A percentile compares a stretch with the other conserved stretches of the same genome.
phyloP scores from a whole-genome alignment of 1,139 yeast species.

The Wickerhamomyces sp. region DNA sequence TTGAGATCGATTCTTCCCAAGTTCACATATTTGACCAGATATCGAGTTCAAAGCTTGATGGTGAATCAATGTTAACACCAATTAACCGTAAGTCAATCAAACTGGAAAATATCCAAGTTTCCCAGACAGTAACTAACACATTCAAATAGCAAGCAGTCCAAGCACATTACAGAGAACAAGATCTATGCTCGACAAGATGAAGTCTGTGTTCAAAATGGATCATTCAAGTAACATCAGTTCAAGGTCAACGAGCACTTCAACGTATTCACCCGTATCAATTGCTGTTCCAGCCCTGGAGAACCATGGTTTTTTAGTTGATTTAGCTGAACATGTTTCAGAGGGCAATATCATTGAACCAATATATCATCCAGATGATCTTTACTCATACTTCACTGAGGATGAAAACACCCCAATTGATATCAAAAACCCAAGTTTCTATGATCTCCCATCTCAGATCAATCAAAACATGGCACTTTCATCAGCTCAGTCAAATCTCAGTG shows the following conservation, averaged over 20 bases:
- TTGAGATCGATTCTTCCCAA: constrained; percentile 1
- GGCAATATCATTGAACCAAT: constrained; percentile 15
- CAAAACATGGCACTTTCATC: not conserved
- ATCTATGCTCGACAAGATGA: constrained; percentile 9
- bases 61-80: not conserved
- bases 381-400: constrained; percentile 6
- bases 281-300: constrained; percentile 20
- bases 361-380: constrained; percentile 12
- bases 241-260: constrained; percentile 13
- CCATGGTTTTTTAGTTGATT: constrained; percentile 10
- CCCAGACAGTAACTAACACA: not conserved
- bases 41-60: not conserved
- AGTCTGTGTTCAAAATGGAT: constrained; percentile 8
- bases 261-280: constrained; percentile 20
- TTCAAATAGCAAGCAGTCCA: not conserved
- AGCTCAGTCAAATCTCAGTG: not conserved
- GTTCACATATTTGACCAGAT: not conserved
- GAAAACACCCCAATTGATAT: constrained; percentile 14
- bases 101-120: not conserved
- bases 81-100: constrained; percentile 1
- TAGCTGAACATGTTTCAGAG: constrained; percentile 13
- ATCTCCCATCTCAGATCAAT: not conserved
- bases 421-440: constrained; percentile 11
- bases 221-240: not conserved
- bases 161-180: constrained; percentile 2